These are phyloP conservation scores for Tolypocladium ophioglossoides DNA, from an alignment of 2,329 filamentous ascomycete genomes.

Conservation along the genomic window DNA sequence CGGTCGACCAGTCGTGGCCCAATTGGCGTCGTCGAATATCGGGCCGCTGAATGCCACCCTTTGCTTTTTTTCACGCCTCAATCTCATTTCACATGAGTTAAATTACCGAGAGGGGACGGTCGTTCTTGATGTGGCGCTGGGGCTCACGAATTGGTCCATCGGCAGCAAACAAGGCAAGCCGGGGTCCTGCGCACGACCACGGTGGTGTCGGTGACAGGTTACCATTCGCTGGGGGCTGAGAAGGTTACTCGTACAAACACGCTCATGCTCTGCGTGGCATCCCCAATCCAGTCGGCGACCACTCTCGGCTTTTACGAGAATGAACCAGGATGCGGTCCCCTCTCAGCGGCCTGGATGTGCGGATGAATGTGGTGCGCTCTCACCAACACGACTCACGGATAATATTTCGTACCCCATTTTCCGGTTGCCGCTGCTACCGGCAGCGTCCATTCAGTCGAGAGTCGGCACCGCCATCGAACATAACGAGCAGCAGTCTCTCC, in stretches of 20 bases:
- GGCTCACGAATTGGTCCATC: not conserved
- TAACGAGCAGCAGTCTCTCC: not conserved
- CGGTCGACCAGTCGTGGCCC: not conserved
- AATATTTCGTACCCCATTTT: not conserved
- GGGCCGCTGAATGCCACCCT: constrained; percentile 1
- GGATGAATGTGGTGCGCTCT: not conserved
- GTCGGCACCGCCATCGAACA: not conserved
- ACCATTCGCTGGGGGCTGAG: not conserved
- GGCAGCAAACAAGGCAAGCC: not conserved
- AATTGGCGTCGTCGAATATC: not conserved
- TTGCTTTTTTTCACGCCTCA: not conserved
- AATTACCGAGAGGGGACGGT: constrained; percentile 1
- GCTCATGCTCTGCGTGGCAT: not conserved
- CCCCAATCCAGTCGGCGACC: not conserved
- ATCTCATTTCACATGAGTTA: constrained; percentile 1
- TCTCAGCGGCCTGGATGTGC: not conserved
- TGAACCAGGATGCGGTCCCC: not conserved
- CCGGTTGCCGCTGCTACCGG: not conserved
- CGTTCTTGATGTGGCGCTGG: not conserved
- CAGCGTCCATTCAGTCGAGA: not conserved
- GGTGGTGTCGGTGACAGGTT: too few relatives aligned
- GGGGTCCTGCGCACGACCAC: not conserved
- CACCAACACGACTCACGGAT: not conserved
- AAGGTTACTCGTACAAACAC: not conserved
- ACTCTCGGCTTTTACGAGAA: not conserved